phyloP scores from a whole-genome alignment of 768 basidiomycete species.

The Leccinum longicurvipes region DNA sequence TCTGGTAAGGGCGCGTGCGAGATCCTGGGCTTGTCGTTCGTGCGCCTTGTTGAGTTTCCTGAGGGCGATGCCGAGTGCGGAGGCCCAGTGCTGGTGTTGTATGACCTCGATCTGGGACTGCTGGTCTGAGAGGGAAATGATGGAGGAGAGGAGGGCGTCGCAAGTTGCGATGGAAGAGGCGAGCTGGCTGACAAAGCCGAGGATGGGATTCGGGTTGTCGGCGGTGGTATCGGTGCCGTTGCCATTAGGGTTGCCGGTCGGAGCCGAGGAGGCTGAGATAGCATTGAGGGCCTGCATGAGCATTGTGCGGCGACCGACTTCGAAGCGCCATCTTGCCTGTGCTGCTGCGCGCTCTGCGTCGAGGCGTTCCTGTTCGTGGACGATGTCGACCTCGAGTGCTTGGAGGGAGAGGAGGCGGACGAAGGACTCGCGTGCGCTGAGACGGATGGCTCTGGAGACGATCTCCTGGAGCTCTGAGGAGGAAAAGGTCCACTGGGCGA shows the following conservation, averaged over 20 bases:
- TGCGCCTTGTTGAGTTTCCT: conserved; percentile 79
- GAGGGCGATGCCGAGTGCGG: conserved; percentile 73
- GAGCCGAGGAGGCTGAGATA: conserved; percentile 33
- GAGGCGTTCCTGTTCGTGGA: conserved; percentile 58
- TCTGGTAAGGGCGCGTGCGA: conserved; percentile 43
- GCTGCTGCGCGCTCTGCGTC: conserved; percentile 47
- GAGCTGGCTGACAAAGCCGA: conserved; percentile 53
- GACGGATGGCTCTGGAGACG: conserved; percentile 68
- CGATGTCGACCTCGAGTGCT: conserved; percentile 56
- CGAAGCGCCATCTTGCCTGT: conserved; percentile 67
- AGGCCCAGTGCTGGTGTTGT: conserved; percentile 65
- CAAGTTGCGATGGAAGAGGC: conserved; percentile 55
- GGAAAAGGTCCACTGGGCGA: conserved; percentile 58
- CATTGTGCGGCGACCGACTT: conserved; percentile 64
- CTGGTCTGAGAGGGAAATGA: conserved; percentile 60
- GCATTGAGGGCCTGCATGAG: conserved; percentile 67
- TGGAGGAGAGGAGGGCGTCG: conserved; percentile 54
- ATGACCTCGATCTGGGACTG: conserved; percentile 58
- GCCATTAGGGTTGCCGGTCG: background rate
- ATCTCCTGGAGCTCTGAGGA: conserved; percentile 61
- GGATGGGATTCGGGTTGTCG: conserved; percentile 37
- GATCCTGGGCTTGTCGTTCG: conserved; percentile 58
- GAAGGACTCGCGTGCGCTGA: conserved; percentile 65
- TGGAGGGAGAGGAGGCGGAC: conserved; percentile 66
- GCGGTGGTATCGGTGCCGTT: conserved; percentile 2